Evolutionary conservation across 441 rosid genomes (phyloP).

Genomic region (Codiaeum variegatum): DNA sequence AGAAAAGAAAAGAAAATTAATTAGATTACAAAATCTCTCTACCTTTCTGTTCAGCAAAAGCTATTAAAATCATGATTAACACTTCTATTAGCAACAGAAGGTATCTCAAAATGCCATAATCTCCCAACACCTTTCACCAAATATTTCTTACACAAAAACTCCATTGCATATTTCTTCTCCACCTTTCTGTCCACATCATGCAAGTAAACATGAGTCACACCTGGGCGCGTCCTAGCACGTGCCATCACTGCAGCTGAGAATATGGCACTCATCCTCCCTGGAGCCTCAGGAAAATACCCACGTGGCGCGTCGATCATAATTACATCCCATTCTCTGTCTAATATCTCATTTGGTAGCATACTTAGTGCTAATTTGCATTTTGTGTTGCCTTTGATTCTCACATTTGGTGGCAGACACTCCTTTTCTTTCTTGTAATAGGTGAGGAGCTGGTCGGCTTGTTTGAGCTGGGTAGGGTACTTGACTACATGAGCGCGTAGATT

Average conservation of each 20-base stretch:
- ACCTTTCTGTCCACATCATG: slow-evolving; percentile 61
- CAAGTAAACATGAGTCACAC: slow-evolving; percentile 59
- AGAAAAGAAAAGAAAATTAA: not conserved
- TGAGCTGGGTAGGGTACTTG: slow-evolving; percentile 59
- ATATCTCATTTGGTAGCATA: slow-evolving; percentile 47
- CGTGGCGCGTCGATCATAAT: slow-evolving; percentile 72
- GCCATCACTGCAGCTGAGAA: slow-evolving; percentile 67
- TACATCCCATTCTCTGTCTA: slow-evolving; percentile 59
- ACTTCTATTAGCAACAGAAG: slow-evolving; percentile 30
- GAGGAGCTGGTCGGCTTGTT: slow-evolving; percentile 52
- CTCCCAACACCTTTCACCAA: slow-evolving; percentile 40
- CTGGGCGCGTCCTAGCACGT: slow-evolving; percentile 39
- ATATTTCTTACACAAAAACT: slow-evolving; percentile 50
- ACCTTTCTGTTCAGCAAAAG: slow-evolving; percentile 8
- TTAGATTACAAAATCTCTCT: not conserved
- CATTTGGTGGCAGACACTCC: slow-evolving; percentile 41
- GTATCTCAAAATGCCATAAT: slow-evolving; percentile 64
- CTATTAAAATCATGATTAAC: not conserved
- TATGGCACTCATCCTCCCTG: slow-evolving; percentile 71
- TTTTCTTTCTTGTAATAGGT: slow-evolving; percentile 41
- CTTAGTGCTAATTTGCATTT: slow-evolving; percentile 56
- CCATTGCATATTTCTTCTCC: slow-evolving; percentile 48
- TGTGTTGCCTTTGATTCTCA: slow-evolving; percentile 37
- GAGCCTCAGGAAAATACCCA: slow-evolving; percentile 54
- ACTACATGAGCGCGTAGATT: slow-evolving; percentile 53